phyloP scores from a whole-genome alignment of 768 basidiomycete species.

The Rhodotorula kratochvilovae region DNA sequence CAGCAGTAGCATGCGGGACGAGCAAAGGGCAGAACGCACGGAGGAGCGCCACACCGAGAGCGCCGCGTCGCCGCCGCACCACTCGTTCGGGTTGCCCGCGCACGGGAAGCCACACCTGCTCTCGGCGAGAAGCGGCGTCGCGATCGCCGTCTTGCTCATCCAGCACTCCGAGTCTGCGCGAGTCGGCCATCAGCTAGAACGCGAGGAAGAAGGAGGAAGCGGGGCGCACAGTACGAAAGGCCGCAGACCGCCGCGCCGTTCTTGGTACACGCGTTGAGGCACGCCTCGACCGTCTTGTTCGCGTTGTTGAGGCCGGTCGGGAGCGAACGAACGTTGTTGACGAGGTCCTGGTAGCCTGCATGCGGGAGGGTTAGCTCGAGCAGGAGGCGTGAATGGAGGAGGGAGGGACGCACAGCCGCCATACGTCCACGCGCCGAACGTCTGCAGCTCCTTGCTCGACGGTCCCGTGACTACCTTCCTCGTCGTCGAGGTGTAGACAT shows the following conservation, averaged over 20 bases:
- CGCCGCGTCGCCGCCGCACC: constrained; percentile 17
- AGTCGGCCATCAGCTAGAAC: neutral
- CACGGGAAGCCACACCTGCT: constrained; percentile 15
- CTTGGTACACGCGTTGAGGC: constrained; percentile 1
- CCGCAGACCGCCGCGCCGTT: constrained; percentile 5
- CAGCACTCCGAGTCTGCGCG: constrained; percentile 14
- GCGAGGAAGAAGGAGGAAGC: no score
- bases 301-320: neutral
- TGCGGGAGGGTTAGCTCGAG: neutral
- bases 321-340: constrained; percentile 16
- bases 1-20: neutral
- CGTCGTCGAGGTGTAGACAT: constrained; percentile 17
- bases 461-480: neutral
- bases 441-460: neutral
- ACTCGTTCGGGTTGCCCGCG: constrained; percentile 12
- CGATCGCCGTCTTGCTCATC: constrained; percentile 5
- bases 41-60: constrained; percentile 3
- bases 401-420: neutral
- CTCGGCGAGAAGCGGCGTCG: neutral
- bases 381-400: neutral
- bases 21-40: neutral
- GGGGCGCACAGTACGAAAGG: neutral
- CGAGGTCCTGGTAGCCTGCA: constrained; percentile 18
- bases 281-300: constrained; percentile 21
- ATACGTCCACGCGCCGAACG: constrained; percentile 14